Base-by-base conservation (phyloP, 768 basidiomycete genomes). In the Russula earlei region DNA sequence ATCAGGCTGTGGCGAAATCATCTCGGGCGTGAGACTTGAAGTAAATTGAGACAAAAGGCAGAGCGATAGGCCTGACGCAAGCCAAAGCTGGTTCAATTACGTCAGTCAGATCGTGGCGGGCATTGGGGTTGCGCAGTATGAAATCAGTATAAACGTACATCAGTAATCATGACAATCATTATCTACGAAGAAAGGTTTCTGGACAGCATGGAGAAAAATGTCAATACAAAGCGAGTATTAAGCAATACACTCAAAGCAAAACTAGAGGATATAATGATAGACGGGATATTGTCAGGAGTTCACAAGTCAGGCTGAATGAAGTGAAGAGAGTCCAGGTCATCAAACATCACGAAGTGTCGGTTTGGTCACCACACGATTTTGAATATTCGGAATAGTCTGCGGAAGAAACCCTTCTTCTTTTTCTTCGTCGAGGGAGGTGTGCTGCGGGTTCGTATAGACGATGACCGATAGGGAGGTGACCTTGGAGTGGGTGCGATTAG, bases 401-500 rank as follows among this genome's bases (percentile, higher is more conserved):
- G 54, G 55, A 62, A 62, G 31, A 62, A 62, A 15, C 62, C 62
- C 45, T 42, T 62, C 45, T 55, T 62, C 52, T 61, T 61, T 49
- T 62, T 62, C 48, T 54, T 56, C 34, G 15, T 44, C 34, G 42
- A n/a, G 14, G 55, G 29, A 9, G 52, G 46, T 22, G 33, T 14
- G 34, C 55, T 36, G 24, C n/a, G 40, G 5, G 33, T 14, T 34
- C 20, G 46, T 17, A 46, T 3, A 20, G 56, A 52, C 2, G 52
- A 43, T 20, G 14, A 11, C 25, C 57, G 57, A 38, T 58, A 58
- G 25, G 57, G 57, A 6, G 34, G 56, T 40, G 54, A 8, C 10
- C 60, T 55, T 46, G 34, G 25, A 14, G n/a, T 36, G 34, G 15
- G 7, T 19, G 14, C 22, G 20, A 33, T 49, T 14, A 54, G 49